Conservation (phyloP, 352 stramenopile genomes). For the Pythium aphanidermatum region DNA sequence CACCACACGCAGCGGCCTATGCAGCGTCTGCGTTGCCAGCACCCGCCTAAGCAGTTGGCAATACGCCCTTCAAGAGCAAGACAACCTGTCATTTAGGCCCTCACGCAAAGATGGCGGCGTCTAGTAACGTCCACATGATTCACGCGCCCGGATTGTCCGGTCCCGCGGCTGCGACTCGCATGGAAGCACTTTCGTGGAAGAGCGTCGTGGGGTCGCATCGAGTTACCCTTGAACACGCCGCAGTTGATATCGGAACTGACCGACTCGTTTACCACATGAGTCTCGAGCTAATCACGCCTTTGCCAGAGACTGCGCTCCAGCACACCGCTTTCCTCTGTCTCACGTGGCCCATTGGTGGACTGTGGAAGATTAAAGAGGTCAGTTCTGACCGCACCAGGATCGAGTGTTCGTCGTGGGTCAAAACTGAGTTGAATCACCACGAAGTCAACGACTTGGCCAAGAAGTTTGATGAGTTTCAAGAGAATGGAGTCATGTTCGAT, state of each 20-base stretch:
- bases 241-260: slow-evolving; percentile 40
- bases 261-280: slow-evolving; percentile 41
- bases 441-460: too few relatives aligned
- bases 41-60: too few relatives aligned
- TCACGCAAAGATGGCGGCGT: too few relatives aligned
- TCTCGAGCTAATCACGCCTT: slow-evolving; percentile 31
- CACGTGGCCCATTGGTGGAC: slow-evolving; percentile 38
- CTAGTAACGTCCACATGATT: too few relatives aligned
- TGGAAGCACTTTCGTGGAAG: slow-evolving; percentile 32
- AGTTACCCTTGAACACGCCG: slow-evolving; percentile 37
- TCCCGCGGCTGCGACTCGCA: too few relatives aligned
- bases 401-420: slow-evolving; percentile 40
- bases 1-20: too few relatives aligned
- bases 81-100: too few relatives aligned
- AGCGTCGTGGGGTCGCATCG: slow-evolving; percentile 31
- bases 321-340: slow-evolving; percentile 41
- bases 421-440: slow-evolving; percentile 40
- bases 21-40: too few relatives aligned
- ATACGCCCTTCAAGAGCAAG: too few relatives aligned
- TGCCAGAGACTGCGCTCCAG: slow-evolving; percentile 24
- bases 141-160: too few relatives aligned
- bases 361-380: slow-evolving; percentile 42
- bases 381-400: slow-evolving; percentile 22
- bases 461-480: too few relatives aligned
- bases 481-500: neutral